Percentiles rank a stretch among this genome's conserved stretches.
These are phyloP conservation scores for Mucor ambiguus DNA, from an alignment of 371 early-diverging fungal genomes.

Conservation along the genomic window DNA sequence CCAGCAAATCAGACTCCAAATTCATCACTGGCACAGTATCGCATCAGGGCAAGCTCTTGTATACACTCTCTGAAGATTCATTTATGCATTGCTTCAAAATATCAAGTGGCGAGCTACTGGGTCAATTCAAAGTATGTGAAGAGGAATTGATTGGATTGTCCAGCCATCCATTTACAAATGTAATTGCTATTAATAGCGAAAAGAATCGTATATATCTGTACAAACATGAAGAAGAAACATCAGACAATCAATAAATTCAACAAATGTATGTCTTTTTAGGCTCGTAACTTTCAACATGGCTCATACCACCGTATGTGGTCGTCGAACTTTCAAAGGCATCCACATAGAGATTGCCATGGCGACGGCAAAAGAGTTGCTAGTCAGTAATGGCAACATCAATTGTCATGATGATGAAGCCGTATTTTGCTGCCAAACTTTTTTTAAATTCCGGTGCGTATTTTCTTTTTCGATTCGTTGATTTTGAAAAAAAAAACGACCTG, in stretches of 20 bases:
- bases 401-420: too few species aligned
- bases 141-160: slow-evolving; percentile 71
- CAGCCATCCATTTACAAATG: slow-evolving; percentile 79
- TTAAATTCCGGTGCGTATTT: too few species aligned
- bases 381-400: too few species aligned
- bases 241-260: not conserved
- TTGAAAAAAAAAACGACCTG: too few species aligned
- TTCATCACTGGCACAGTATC: slow-evolving; percentile 68
- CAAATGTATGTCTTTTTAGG: too few species aligned
- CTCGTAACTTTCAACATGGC: too few species aligned
- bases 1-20: slow-evolving; percentile 48
- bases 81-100: slow-evolving; percentile 63
- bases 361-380: too few species aligned
- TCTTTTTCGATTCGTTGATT: too few species aligned
- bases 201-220: slow-evolving; percentile 65
- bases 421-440: too few species aligned
- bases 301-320: too few species aligned
- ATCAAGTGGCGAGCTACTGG: slow-evolving; percentile 47
- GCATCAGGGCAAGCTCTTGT: slow-evolving; percentile 76
- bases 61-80: slow-evolving; percentile 71
- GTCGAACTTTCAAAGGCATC: too few species aligned
- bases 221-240: slow-evolving; percentile 27
- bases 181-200: slow-evolving; percentile 70
- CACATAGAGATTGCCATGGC: too few species aligned
- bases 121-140: slow-evolving; percentile 44